Evolutionary conservation across 371 early-diverging fungal genomes (phyloP).

Genomic region (Mucor lusitanicus): DNA sequence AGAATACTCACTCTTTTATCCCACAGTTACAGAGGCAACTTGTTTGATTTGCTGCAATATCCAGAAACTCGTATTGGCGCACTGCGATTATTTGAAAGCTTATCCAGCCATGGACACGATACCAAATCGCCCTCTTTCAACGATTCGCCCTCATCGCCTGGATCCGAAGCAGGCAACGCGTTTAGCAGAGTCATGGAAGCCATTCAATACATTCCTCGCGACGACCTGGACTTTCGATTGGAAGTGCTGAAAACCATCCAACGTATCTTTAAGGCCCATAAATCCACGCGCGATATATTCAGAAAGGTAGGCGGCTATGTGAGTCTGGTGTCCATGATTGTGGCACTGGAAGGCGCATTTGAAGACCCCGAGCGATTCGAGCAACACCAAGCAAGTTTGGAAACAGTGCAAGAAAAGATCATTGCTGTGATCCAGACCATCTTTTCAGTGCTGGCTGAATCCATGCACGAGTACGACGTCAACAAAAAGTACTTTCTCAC

Average conservation of each 20-base stretch:
- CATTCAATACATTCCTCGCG: conserved; percentile 55
- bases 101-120: conserved; percentile 49
- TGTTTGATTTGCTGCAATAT: conserved; percentile 61
- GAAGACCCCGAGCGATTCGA: conserved; percentile 25
- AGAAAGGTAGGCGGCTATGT: conserved; percentile 67
- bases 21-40: conserved; percentile 48
- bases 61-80: conserved; percentile 57
- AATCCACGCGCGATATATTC: conserved; percentile 54
- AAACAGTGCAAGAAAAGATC: conserved; percentile 11
- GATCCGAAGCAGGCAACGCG: conserved; percentile 11
- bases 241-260: conserved; percentile 59
- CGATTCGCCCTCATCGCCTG: not conserved
- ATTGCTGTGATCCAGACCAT: conserved; percentile 48
- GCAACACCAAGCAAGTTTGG: conserved; percentile 35
- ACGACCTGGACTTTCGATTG: conserved; percentile 60
- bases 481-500: conserved; percentile 58
- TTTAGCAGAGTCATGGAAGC: conserved; percentile 67
- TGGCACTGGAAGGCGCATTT: conserved; percentile 64
- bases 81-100: conserved; percentile 52
- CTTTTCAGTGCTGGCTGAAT: conserved; percentile 58
- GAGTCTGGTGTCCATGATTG: conserved; percentile 63
- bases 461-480: conserved; percentile 58
- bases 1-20: not conserved
- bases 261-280: conserved; percentile 50
- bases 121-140: not conserved